phyloP scores from a whole-genome alignment of 306 rosid genomes.

The Datisca glomerata region DNA sequence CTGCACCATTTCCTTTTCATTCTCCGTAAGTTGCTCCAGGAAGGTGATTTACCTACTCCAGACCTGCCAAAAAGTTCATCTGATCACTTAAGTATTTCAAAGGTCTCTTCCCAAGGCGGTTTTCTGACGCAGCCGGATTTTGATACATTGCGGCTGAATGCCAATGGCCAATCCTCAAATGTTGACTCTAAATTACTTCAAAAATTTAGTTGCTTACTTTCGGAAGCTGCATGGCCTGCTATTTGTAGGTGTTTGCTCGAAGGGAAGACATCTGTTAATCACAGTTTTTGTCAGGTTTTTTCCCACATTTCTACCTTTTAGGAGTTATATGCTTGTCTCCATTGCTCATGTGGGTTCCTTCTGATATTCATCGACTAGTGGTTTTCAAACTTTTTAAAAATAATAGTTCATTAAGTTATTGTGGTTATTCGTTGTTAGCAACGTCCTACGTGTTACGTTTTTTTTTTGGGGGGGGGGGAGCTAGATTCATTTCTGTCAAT shows the following conservation, averaged over 20 bases:
- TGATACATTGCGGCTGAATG: slow-evolving; percentile 26
- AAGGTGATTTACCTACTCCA: slow-evolving; percentile 29
- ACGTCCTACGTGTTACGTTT: no score
- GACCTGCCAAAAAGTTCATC: slow-evolving; percentile 21
- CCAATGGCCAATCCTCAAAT: slow-evolving; percentile 19
- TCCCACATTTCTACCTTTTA: slow-evolving; percentile 3
- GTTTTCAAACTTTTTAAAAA: no score
- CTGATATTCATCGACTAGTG: no score
- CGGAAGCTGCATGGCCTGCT: slow-evolving; percentile 76
- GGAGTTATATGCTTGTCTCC: slow-evolving; percentile 4
- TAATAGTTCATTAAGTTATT: no score
- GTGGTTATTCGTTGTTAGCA: no score
- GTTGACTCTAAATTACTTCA: slow-evolving; percentile 33
- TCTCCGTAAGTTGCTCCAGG: slow-evolving; percentile 65
- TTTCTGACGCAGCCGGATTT: slow-evolving; percentile 69
- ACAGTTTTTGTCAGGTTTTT: slow-evolving; percentile 71
- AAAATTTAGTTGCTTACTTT: slow-evolving; percentile 36
- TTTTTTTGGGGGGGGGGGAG: no score
- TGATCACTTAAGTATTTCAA: slow-evolving; percentile 20
- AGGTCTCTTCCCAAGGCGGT: slow-evolving; percentile 69
- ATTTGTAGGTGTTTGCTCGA: slow-evolving; percentile 53
- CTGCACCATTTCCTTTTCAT: slow-evolving; percentile 86
- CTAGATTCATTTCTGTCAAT: no score
- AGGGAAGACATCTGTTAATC: slow-evolving; percentile 62
- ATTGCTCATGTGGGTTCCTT: slow-evolving; percentile 3